A percentile compares a stretch with the other conserved stretches of the same genome.
Evolutionary conservation across 768 basidiomycete genomes (phyloP).

Genomic region (Serendipita sp.): DNA sequence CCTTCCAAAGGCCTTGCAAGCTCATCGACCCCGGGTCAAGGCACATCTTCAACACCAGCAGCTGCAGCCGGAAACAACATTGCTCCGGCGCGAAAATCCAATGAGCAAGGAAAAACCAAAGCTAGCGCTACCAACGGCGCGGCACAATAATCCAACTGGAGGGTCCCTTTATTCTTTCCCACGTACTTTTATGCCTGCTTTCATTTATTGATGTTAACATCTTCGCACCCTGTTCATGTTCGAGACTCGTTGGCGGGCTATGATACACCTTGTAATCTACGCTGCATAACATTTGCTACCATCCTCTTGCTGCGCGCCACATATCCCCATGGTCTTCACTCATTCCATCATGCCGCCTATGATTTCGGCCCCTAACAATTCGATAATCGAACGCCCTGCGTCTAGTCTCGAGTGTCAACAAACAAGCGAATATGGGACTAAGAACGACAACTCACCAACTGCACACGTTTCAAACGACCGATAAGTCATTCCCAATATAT

Average conservation of each 20-base stretch:
- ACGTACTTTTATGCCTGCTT: neutral
- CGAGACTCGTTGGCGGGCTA: no score
- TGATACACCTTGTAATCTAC: neutral
- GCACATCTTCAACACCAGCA: neutral
- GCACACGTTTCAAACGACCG: neutral
- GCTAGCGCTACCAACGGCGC: neutral
- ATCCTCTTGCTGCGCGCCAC: no score
- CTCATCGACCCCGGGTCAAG: neutral
- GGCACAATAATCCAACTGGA: no score
- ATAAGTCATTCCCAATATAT: conserved; percentile 4
- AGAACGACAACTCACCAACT: neutral
- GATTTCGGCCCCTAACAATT: neutral
- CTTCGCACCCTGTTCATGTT: neutral
- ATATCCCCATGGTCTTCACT: no score
- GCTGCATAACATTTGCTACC: neutral
- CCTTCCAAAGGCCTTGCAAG: neutral
- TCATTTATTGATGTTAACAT: neutral
- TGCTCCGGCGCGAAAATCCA: neutral
- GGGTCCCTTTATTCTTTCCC: no score
- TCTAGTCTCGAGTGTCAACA: neutral
- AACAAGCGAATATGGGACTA: neutral
- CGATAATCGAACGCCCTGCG: neutral
- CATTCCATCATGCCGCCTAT: no score
- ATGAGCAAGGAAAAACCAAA: neutral
- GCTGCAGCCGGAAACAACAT: neutral